phyloP scores from a whole-genome alignment of 2,329 filamentous ascomycete species.

The Immersiporthe knoxdaviesiana region DNA sequence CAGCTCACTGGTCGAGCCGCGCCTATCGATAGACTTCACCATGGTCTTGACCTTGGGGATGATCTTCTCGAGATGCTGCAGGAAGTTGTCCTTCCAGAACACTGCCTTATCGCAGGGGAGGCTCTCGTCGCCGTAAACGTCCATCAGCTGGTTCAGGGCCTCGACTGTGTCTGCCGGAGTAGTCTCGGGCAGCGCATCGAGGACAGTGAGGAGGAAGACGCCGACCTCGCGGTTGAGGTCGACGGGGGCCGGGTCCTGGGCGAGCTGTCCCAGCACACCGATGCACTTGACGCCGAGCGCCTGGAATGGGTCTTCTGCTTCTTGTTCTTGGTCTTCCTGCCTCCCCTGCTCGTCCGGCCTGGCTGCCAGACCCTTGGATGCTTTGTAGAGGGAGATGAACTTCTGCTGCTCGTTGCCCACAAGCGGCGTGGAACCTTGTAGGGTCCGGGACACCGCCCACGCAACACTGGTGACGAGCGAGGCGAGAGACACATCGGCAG shows the following conservation, averaged over 20 bases:
- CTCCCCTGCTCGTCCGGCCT: conserved; percentile 22
- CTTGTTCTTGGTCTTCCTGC: conserved; percentile 36
- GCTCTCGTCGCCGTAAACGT: conserved; percentile 67
- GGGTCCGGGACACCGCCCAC: conserved; percentile 64
- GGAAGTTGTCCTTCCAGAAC: conserved; percentile 65
- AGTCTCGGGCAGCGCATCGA: conserved; percentile 55
- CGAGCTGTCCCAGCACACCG: conserved; percentile 67
- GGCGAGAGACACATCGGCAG: conserved; percentile 64
- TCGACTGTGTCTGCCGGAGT: conserved; percentile 63
- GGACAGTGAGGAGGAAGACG: conserved; percentile 61
- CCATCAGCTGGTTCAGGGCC: conserved; percentile 68
- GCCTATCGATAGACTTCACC: conserved; percentile 65
- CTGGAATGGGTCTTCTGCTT: conserved; percentile 60
- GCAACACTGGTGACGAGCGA: conserved; percentile 66
- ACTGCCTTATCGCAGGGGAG: conserved; percentile 62
- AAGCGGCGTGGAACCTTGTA: conserved; percentile 54
- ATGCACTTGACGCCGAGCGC: conserved; percentile 67
- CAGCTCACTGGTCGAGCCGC: conserved; percentile 55
- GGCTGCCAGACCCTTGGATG: conserved; percentile 48
- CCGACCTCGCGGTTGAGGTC: conserved; percentile 65
- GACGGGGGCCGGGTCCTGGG: conserved; percentile 56
- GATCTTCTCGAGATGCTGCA: conserved; percentile 60
- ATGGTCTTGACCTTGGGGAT: conserved; percentile 58
- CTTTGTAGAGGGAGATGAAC: conserved; percentile 68
- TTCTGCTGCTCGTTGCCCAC: conserved; percentile 59